Percentiles rank a stretch among this genome's conserved stretches.
phyloP scores from a whole-genome alignment of 129 eudicot genomes.

The Oenanthe sinensis region DNA sequence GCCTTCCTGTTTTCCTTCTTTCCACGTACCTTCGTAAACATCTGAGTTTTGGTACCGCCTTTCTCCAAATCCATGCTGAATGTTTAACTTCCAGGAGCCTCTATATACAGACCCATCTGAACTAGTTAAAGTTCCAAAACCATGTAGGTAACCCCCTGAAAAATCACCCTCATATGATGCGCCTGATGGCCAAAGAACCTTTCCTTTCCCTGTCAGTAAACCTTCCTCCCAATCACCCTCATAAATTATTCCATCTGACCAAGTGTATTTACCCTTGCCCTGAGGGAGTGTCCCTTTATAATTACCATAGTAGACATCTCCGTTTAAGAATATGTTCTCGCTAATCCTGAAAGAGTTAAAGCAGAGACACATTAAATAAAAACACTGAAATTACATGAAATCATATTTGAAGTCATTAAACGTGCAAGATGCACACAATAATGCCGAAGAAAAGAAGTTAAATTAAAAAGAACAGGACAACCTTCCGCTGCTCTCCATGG shows the following conservation, averaged over 20 bases:
- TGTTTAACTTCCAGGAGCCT: conserved; percentile 83
- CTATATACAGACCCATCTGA: conserved; percentile 49
- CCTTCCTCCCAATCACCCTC: conserved; percentile 90
- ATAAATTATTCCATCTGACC: conserved; percentile 73
- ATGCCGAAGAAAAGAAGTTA: not conserved
- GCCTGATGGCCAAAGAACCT: conserved; percentile 74
- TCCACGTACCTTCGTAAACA: conserved; percentile 92
- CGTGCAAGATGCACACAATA: not conserved
- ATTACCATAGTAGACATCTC: conserved; percentile 65
- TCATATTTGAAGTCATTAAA: not conserved
- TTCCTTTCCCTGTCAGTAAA: conserved; percentile 68
- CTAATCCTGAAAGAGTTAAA: conserved; percentile 12
- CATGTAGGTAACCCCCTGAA: conserved; percentile 80
- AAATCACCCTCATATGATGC: conserved; percentile 85
- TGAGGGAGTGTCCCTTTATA: conserved; percentile 56
- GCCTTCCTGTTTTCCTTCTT: conserved; percentile 88
- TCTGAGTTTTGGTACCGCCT: conserved; percentile 76
- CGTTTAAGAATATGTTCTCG: conserved; percentile 51
- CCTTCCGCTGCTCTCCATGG: conserved; percentile 39
- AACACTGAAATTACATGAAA: not conserved
- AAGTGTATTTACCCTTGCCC: conserved; percentile 68
- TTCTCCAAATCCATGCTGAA: conserved; percentile 84
- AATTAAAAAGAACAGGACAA: conserved; percentile 7
- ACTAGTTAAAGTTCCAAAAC: conserved; percentile 60
- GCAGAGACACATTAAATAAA: not conserved